Base-by-base conservation (phyloP, 371 early-diverging fungal genomes). In the Haplosporangium sp. region DNA sequence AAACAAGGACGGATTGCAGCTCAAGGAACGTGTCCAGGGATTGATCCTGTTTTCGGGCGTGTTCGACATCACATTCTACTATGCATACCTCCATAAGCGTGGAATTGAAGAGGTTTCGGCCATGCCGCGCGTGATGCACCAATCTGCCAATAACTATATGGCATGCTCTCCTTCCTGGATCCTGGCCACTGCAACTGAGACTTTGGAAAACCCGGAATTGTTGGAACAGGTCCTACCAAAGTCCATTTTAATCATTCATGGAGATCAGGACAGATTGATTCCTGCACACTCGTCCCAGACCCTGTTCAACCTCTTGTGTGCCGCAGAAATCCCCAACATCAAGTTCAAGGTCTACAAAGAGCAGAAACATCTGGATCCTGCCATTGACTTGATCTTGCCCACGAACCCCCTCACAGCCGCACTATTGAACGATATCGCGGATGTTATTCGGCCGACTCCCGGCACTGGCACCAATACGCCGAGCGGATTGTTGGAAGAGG, bases 101-200 rank as follows among this genome's bases (percentile, higher is more conserved):
- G 93, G 93, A 13, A 84, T 93, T 7, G 95, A 94, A 64, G 88
- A 92, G 47, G 79, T 94, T 20, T 92, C 92, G 20, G 90, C 87
- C 43, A 92, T 94, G 93, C 77, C 89, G 6, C 79, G 94, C 46
- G 89, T 85, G 2, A 91, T 93, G 91, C 81, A 80, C 46, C 77
- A 66, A 5, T 81, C 69, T 12, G 69, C 80, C 53, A 80, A 65
- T 54, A 73, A 77, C 72, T 77, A 66, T 54, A 58, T 80, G n/a
- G 69, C 59, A 37, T 73, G 69, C 55, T 73, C 80, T 2, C 74
- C 80, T 5, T 73, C 80, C 20, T 73, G 73, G 73, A 60, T 80
- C 41, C 67, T 80, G 9, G 55, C 74, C 1, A 41, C 66, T 16
- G 74, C 80, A 9, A 50, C 59, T 10, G 52, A 66, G 14, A 63